These are phyloP conservation scores for Heritiera littoralis DNA, from an alignment of 345 rosid genomes.

Conservation along the genomic window DNA sequence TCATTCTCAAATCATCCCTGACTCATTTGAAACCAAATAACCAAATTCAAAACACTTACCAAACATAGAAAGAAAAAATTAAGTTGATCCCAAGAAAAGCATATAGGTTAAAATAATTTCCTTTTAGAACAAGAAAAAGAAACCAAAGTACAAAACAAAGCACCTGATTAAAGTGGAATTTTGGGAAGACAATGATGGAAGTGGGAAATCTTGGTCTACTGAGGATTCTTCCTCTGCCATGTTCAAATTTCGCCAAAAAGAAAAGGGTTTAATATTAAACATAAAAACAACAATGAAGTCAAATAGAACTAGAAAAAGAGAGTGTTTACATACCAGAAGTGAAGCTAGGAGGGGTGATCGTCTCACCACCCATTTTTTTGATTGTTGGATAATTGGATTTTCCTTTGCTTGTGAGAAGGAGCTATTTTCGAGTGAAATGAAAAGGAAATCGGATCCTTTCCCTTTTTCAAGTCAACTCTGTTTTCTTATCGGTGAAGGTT, in stretches of 20 bases:
- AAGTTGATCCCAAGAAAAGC: background rate
- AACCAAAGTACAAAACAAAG: background rate
- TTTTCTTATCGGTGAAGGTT: background rate
- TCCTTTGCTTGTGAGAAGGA: background rate
- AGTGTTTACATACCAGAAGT: background rate
- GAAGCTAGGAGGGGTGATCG: background rate
- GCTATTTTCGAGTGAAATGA: background rate
- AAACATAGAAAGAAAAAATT: background rate
- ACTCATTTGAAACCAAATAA: slow-evolving; percentile 15
- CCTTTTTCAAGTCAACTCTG: background rate
- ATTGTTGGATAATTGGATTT: background rate
- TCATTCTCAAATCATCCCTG: slow-evolving; percentile 26
- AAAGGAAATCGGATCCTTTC: background rate
- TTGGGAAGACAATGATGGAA: slow-evolving; percentile 16
- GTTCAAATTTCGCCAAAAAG: background rate
- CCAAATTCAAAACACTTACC: background rate
- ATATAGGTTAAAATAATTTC: background rate
- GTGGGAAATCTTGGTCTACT: slow-evolving; percentile 21
- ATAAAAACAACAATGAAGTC: background rate
- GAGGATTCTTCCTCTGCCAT: slow-evolving; percentile 34
- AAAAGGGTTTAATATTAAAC: background rate
- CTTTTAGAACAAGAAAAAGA: no score
- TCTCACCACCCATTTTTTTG: slow-evolving; percentile 14
- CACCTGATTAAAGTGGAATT: slow-evolving; percentile 32
- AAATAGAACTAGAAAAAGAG: background rate